These are phyloP conservation scores for Oryza nivara DNA, from an alignment of 176 grass and related monocot species.

Conservation along the genomic window DNA sequence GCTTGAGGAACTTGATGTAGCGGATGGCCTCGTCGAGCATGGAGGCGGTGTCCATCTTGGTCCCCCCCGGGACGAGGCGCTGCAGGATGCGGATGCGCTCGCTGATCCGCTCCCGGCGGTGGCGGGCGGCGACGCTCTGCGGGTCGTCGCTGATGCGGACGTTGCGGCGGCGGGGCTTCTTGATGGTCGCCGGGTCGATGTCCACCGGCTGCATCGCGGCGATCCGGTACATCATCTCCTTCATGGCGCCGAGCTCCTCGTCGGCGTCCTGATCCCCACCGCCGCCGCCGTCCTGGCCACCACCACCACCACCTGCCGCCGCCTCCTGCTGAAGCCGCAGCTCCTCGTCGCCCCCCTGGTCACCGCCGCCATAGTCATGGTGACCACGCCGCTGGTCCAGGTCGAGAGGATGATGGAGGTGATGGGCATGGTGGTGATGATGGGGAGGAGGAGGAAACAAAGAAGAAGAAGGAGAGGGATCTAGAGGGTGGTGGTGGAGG, in stretches of 20 bases:
- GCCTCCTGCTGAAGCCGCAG: slow-evolving; percentile 37
- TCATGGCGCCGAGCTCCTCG: slow-evolving; percentile 82
- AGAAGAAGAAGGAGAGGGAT: slow-evolving; percentile 53
- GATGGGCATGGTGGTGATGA: background rate
- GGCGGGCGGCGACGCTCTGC: slow-evolving; percentile 85
- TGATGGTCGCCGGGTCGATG: slow-evolving; percentile 88
- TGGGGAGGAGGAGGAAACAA: slow-evolving; percentile 34
- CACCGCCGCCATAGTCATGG: background rate
- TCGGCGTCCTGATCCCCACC: slow-evolving; percentile 47
- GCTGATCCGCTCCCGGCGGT: slow-evolving; percentile 84
- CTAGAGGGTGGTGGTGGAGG: slow-evolving; percentile 36
- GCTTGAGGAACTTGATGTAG: slow-evolving; percentile 96
- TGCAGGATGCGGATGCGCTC: slow-evolving; percentile 91
- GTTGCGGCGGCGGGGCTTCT: slow-evolving; percentile 79
- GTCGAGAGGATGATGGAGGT: slow-evolving; percentile 28
- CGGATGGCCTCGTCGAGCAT: slow-evolving; percentile 96
- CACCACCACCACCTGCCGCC: background rate
- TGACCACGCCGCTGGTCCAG: slow-evolving; percentile 42
- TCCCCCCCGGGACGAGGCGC: slow-evolving; percentile 84
- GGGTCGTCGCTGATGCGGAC: slow-evolving; percentile 94
- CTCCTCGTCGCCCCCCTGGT: slow-evolving; percentile 30
- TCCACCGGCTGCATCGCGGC: slow-evolving; percentile 92
- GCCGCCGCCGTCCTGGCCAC: background rate
- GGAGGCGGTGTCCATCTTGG: slow-evolving; percentile 96
- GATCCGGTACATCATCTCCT: slow-evolving; percentile 99